These are phyloP conservation scores for Hanseniaspora vineae DNA, from an alignment of 805 yeast genomes.

Conservation along the genomic window DNA sequence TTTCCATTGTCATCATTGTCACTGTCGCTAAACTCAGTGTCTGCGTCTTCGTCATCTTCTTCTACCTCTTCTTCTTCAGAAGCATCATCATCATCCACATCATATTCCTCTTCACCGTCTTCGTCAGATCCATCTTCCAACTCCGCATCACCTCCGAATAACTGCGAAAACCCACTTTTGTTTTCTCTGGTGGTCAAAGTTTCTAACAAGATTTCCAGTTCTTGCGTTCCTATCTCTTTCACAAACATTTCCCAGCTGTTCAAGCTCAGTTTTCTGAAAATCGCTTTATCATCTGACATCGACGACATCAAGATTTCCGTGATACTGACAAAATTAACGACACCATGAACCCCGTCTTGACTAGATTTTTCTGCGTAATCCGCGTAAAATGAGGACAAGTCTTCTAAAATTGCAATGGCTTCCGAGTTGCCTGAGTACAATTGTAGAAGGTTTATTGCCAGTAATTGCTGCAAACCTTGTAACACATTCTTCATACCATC, in stretches of 20 bases:
- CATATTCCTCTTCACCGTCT: conserved; percentile 30
- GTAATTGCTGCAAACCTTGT: conserved; percentile 59
- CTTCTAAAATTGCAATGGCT: conserved; percentile 61
- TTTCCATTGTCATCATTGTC: conserved; percentile 21
- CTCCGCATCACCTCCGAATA: conserved; percentile 50
- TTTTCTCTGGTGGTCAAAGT: conserved; percentile 59
- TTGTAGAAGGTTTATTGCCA: conserved; percentile 67
- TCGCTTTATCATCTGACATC: conserved; percentile 41
- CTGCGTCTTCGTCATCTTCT: conserved; percentile 15
- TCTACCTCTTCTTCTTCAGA: conserved; percentile 27
- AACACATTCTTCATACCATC: conserved; percentile 16
- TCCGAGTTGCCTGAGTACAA: conserved; percentile 67
- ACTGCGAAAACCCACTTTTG: conserved; percentile 60
- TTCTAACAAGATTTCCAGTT: conserved; percentile 39
- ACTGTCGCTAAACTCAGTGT: conserved; percentile 21
- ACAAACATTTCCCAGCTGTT: conserved; percentile 46
- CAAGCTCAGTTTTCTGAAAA: conserved; percentile 44
- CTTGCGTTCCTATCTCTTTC: conserved; percentile 29
- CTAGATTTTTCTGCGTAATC: conserved; percentile 25
- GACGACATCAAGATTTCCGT: conserved; percentile 49
- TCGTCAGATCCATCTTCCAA: conserved; percentile 21
- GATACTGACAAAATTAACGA: conserved; percentile 34
- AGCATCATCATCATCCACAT: conserved; percentile 25
- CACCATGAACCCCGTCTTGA: conserved; percentile 26
- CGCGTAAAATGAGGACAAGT: conserved; percentile 48